Base-by-base conservation (phyloP, 805 yeast species). In the Kuraishia hungarica region DNA sequence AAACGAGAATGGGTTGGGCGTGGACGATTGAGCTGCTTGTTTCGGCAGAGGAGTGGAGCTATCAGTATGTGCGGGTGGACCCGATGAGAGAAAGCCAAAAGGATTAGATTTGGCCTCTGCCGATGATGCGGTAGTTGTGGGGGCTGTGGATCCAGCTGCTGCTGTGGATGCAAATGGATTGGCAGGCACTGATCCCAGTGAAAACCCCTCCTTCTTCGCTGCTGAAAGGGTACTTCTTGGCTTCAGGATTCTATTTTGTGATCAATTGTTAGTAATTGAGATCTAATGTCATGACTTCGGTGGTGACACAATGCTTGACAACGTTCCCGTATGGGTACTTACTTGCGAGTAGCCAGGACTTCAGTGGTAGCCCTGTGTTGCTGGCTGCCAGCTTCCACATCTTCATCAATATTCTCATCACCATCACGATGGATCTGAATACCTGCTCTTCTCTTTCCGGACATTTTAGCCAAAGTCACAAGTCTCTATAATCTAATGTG, bases 361-460 rank as follows among this genome's bases (percentile, higher is more conserved):
- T 75, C 80, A 6, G 80, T 73, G 2, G 84, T 72, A 0, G 92
- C 89, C 52, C 57, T 63, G 3, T 58, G 52, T 49, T 67, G 52
- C 50, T 67, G 64, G 13, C 48, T 17, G 46, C 61, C 57, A 6
- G 62, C 56, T 43, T 67, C 61, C 17, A 57, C 59, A 17, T 56
- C 71, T 5, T 67, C 72, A 4, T 68, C 75, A 6, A 26, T 26
- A 19, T 70, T 73, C 39, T 71, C 69, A 51, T 68, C 72, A 54
- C 53, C 53, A 28, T 61, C 65, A 2, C 64, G 63, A 28, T 83
- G 78, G 52, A 89, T 72, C 67, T 89, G 96, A 21, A 74, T 68
- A 53, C 75, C 79, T 21, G 91, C 90, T 55, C 77, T 71, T 70
- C 97, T 78, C 67, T 89, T 89, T 2, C 71, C 72, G 26, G 85